Evolutionary conservation across 352 stramenopile species (phyloP).

Genomic region (Thalassiosira livingstoniorum): DNA sequence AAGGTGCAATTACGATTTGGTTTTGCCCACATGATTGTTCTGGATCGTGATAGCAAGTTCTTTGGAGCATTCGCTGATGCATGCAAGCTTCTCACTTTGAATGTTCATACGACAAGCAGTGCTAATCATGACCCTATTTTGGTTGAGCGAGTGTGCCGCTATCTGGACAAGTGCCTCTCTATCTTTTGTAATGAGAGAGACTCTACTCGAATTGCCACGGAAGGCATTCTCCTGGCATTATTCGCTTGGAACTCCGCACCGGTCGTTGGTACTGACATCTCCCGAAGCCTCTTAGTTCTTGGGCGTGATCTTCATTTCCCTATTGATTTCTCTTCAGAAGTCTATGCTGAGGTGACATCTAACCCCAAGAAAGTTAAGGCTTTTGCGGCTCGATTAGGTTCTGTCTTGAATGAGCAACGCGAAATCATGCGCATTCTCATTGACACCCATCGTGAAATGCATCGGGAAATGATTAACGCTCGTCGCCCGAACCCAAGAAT

Average conservation of each 20-base stretch:
- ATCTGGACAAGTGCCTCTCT: slow-evolving; percentile 24
- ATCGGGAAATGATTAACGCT: slow-evolving; percentile 10
- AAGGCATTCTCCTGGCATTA: slow-evolving; percentile 16
- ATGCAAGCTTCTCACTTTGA: slow-evolving; percentile 13
- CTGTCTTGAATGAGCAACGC: neutral
- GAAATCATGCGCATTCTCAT: slow-evolving; percentile 9
- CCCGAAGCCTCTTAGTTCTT: slow-evolving; percentile 27
- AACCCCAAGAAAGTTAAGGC: neutral
- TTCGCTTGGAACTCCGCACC: slow-evolving; percentile 50
- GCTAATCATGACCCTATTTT: slow-evolving; percentile 51
- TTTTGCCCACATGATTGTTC: slow-evolving; percentile 32
- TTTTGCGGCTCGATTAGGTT: slow-evolving; percentile 2
- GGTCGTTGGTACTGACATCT: slow-evolving; percentile 35
- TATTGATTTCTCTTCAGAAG: slow-evolving; percentile 24
- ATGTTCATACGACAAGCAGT: slow-evolving; percentile 19
- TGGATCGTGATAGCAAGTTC: slow-evolving; percentile 51
- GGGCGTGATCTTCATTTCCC: slow-evolving; percentile 25
- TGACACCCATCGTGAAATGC: slow-evolving; percentile 1
- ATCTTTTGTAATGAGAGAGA: slow-evolving; percentile 36
- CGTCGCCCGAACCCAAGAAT: neutral
- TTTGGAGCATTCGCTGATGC: slow-evolving; percentile 11
- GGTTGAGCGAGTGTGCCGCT: slow-evolving; percentile 32
- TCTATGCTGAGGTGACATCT: slow-evolving; percentile 12
- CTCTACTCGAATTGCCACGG: neutral
- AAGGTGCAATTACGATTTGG: slow-evolving; percentile 34